Evolutionary conservation across 176 grass and related monocot genomes (phyloP).

Genomic region (Carex scoparia): DNA sequence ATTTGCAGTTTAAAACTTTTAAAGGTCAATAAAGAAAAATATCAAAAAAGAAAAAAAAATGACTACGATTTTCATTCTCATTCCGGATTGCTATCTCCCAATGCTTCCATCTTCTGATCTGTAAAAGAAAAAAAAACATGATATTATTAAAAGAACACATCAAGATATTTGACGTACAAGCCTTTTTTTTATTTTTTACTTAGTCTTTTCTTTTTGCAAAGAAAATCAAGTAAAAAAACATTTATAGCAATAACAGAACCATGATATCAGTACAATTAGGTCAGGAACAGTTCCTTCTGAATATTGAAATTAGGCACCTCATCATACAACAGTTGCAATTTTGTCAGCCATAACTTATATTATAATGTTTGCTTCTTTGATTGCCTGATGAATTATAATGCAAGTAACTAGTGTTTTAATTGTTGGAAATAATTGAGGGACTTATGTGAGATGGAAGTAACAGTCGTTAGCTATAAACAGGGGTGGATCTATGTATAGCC

Average conservation of each 20-base stretch:
- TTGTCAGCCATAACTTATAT: background rate
- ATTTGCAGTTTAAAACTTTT: background rate
- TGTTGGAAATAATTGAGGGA: background rate
- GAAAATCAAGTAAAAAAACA: background rate
- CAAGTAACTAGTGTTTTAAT: background rate
- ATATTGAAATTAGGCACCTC: background rate
- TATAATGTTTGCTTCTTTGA: background rate
- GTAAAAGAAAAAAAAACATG: constrained; percentile 15
- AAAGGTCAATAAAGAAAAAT: constrained; percentile 14
- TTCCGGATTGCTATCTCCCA: constrained; percentile 51
- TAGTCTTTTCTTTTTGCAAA: background rate
- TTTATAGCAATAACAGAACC: background rate
- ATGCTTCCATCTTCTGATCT: constrained; percentile 66
- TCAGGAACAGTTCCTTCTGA: background rate
- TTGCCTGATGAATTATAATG: background rate
- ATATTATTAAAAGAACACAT: background rate
- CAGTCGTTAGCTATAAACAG: too few species aligned
- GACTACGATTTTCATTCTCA: constrained; percentile 24
- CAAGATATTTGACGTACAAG: background rate
- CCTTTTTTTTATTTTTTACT: background rate
- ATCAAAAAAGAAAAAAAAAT: background rate
- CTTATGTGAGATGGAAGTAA: background rate
- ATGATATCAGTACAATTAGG: background rate
- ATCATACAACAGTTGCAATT: background rate
- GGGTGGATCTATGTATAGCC: too few species aligned